Conservation (phyloP, 768 basidiomycete genomes). For the Tulasnella sp. region DNA sequence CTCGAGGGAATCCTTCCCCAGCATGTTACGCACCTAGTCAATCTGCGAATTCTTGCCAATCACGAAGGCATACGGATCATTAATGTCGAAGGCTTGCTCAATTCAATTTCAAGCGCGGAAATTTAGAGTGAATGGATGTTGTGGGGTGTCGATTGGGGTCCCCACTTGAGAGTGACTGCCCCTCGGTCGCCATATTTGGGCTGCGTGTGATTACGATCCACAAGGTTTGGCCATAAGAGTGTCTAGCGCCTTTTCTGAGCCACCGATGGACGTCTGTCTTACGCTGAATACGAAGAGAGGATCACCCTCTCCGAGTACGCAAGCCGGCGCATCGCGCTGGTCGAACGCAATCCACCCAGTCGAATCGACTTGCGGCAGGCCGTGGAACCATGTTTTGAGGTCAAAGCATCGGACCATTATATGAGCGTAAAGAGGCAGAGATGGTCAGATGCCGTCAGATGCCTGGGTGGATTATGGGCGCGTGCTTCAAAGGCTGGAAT, state of each 20-base stretch:
- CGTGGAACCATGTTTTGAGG: background rate
- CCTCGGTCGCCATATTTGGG: background rate
- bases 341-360: background rate
- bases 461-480: background rate
- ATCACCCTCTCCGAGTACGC: background rate
- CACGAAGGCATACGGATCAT: background rate
- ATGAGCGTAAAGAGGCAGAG: background rate
- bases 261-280: background rate
- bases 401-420: background rate
- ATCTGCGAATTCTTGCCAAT: background rate
- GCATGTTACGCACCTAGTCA: background rate
- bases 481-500: background rate
- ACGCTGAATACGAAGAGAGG: background rate
- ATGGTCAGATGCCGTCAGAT: background rate
- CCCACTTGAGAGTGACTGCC: background rate
- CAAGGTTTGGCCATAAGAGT: background rate
- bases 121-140: background rate
- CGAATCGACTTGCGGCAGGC: background rate
- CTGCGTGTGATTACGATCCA: background rate
- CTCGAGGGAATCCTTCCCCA: background rate
- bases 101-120: background rate
- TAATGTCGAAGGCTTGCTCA: background rate
- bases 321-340: background rate
- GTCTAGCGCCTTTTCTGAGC: background rate
- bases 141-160: background rate